Evolutionary conservation across 169 alveolate genomes (phyloP), one percentile per base, ranked within the genome.

Genomic region (Eimeria sp.): DNA sequence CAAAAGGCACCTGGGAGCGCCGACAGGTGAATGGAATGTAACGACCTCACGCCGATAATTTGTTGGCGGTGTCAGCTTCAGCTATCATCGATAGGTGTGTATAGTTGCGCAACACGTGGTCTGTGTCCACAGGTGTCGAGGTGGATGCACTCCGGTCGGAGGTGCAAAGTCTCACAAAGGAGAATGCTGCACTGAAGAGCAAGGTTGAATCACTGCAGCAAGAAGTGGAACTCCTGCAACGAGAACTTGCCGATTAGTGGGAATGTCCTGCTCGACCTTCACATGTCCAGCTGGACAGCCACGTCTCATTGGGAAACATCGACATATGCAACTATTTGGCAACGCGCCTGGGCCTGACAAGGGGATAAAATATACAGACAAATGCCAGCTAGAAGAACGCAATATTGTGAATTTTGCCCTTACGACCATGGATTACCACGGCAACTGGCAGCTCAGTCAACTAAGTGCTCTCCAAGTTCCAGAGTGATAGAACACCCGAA

Each of bases 1-100:
- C 95, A 98, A 98, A 93, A 97, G 97, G 88, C 97, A 98, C 85
- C 94, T 98, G 91, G 99, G 99, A 56, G 97, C 99, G 62, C 99
- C 99, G 20, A 95, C 90, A 30, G 95, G 96, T 85, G 37, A 33
- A 33, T 60, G 77, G 77, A 77, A 6, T 23, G 10, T 8, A 16
- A 16, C 68, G 40, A 27, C 43, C 46, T 25, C 18, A 66, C 40
- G 25, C 30, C 10, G 88, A 6, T 11, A 62, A 40, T 40, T 0
- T 37, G 25, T 43, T 10, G 6, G 6, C 74, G 8, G 58, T 0
- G 4, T 25, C 27, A 20, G 20, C 37, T 13, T 6, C 91, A 23
- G 37, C 56, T 40, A n/a, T 33, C 46, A 56, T 62, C 52, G 25
- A 14, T n/a, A 4, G 33, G 8, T 56, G 85, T 16, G 62, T 40